A percentile compares a stretch with the other conserved stretches of the same genome.
phyloP scores from a whole-genome alignment of 2,329 filamentous ascomycete genomes.

The Helotiales sp. region DNA sequence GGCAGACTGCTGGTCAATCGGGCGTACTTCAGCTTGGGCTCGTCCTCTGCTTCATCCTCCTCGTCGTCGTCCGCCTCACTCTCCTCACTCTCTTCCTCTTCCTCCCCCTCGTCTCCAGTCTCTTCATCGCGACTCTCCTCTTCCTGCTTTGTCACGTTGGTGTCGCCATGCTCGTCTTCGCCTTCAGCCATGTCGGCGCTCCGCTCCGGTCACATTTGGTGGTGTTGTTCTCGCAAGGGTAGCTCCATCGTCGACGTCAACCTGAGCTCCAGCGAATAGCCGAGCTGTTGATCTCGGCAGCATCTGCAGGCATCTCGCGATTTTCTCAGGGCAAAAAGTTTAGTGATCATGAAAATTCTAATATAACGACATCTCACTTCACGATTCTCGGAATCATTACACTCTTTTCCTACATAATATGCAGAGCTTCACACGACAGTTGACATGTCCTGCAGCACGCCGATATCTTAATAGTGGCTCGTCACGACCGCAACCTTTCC shows the following conservation, averaged over 20 bases:
- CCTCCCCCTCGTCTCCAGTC: conserved; percentile 22
- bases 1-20: conserved; percentile 79
- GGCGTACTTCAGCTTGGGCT: conserved; percentile 91
- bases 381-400: neutral
- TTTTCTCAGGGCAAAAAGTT: conserved; percentile 3
- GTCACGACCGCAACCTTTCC: conserved; percentile 28
- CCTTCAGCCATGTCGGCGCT: conserved; percentile 34
- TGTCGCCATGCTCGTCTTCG: conserved; percentile 32
- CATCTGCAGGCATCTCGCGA: neutral
- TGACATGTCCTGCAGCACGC: conserved; percentile 15
- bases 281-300: conserved; percentile 2
- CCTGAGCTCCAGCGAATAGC: conserved; percentile 22
- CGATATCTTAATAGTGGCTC: conserved; percentile 20
- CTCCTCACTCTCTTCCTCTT: conserved; percentile 41
- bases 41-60: conserved; percentile 83
- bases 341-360: conserved; percentile 6
- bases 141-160: conserved; percentile 21
- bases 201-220: conserved; percentile 33
- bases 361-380: conserved; percentile 9
- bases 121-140: conserved; percentile 25
- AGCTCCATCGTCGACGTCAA: conserved; percentile 25
- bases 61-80: conserved; percentile 55
- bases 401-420: conserved; percentile 14
- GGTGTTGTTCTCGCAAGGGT: conserved; percentile 28
- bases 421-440: conserved; percentile 27